These are phyloP conservation scores for Populus tremula DNA, from an alignment of 345 rosid species.

Conservation along the genomic window DNA sequence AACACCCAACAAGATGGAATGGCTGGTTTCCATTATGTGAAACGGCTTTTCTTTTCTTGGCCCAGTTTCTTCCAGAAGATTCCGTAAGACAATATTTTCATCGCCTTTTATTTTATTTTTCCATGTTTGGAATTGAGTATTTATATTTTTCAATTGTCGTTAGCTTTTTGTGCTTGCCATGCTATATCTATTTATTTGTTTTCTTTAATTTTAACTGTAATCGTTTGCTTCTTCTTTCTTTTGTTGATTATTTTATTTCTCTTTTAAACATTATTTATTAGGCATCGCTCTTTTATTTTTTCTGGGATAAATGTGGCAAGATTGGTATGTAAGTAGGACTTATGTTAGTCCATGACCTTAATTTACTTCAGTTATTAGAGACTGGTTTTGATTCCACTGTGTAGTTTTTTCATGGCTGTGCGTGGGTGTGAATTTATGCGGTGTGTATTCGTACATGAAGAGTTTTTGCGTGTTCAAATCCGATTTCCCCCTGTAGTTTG, in stretches of 20 bases:
- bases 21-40: constrained; percentile 1
- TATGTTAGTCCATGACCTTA: background rate
- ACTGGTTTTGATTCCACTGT: background rate
- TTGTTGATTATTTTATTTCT: background rate
- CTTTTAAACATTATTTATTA: background rate
- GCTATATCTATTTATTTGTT: background rate
- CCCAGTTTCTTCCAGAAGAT: constrained; percentile 20
- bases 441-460: background rate
- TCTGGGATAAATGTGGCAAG: background rate
- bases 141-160: background rate
- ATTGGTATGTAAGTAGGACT: background rate
- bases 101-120: background rate
- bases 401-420: background rate
- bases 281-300: background rate
- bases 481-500: background rate
- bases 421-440: background rate
- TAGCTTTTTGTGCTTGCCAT: background rate
- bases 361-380: background rate
- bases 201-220: background rate
- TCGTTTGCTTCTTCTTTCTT: background rate
- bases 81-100: constrained; percentile 18
- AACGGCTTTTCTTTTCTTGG: constrained; percentile 10
- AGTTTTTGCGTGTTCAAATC: background rate
- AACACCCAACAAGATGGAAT: background rate
- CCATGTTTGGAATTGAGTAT: background rate